Percentiles rank a stretch among this genome's conserved stretches.
Evolutionary conservation across 768 basidiomycete genomes (phyloP).

Genomic region (Boletus tomentosulus): DNA sequence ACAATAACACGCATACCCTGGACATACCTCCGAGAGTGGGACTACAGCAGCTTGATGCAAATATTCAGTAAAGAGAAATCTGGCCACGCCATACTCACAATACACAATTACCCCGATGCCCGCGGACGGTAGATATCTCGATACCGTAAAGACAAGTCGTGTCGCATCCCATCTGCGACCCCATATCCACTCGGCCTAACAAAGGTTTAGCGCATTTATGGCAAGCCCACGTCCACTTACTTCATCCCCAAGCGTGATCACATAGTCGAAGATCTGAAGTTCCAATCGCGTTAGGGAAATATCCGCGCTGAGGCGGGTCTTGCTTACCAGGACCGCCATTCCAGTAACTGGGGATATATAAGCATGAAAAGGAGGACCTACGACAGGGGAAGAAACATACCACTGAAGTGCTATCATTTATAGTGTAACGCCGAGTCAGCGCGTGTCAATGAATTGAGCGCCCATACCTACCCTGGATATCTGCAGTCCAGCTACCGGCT

Average conservation of each 20-base stretch:
- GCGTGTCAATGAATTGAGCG: neutral
- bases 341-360: constrained; percentile 6
- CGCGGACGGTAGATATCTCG: constrained; percentile 20
- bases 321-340: constrained; percentile 13
- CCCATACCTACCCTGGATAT: constrained; percentile 8
- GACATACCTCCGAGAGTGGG: constrained; percentile 2
- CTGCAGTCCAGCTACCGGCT: constrained; percentile 10
- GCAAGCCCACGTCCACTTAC: neutral
- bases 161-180: constrained; percentile 12
- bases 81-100: constrained; percentile 1
- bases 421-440: neutral
- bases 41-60: constrained; percentile 3
- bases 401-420: constrained; percentile 9
- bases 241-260: constrained; percentile 10
- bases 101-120: constrained; percentile 10
- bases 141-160: constrained; percentile 12
- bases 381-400: constrained; percentile 2
- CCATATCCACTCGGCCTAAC: constrained; percentile 20
- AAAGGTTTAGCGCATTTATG: neutral
- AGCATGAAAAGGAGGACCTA: neutral
- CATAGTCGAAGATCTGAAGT: constrained; percentile 9
- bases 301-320: neutral
- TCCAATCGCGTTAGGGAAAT: neutral
- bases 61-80: neutral
- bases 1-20: neutral